Base-by-base conservation (phyloP, 148 eudicot species). In the Fagopyrum tataricum region DNA sequence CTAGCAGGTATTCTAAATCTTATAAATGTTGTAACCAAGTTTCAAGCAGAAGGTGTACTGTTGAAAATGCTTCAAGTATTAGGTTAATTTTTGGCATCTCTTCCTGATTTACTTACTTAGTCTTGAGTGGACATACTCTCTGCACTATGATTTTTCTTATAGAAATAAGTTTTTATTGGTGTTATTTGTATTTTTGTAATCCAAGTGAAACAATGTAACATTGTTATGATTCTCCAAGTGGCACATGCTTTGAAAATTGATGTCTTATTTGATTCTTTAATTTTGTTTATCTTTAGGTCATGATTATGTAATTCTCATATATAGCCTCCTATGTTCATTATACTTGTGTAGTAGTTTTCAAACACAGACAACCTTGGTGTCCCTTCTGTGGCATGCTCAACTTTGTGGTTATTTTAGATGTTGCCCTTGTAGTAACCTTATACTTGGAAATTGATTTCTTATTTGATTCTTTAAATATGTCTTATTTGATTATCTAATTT, bases 41-140 rank as follows among this genome's bases (percentile, higher is more conserved):
- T 95, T 95, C 79, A 95, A 91, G 88, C 82, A 74, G 81, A 69
- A 78, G 98, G 96, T 68, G 97, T 96, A 94, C 98, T 78, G 96
- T 97, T 77, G 98, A 97, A 79, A 95, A 95, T 80, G 96, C 98
- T 72, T 95, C 98, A 69, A 90, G 96, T 76, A 88, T 95, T 73
- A 95, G 97, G 98, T 94, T 74, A 42, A 67, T 69, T 70, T 2
- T 5, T 62, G 67, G 41, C 40, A 24, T 61, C 7, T 56, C 7
- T 4, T 56, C 62, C 62, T 26, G 48, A 68, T 51, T 37, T 15
- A 44, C 74, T 56, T 56, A 3, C 24, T 56, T 21, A 56, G 11
- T 3, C 17, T 20, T 56, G 18, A 56, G 62, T 56, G 11, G 62
- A 56, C 62, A 21, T 18, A 21, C 62, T 12, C 58, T 0, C 67